A percentile compares a stretch with the other conserved stretches of the same genome.
These are phyloP conservation scores for Castanea mollissima DNA, from an alignment of 306 rosid species.

Conservation along the genomic window DNA sequence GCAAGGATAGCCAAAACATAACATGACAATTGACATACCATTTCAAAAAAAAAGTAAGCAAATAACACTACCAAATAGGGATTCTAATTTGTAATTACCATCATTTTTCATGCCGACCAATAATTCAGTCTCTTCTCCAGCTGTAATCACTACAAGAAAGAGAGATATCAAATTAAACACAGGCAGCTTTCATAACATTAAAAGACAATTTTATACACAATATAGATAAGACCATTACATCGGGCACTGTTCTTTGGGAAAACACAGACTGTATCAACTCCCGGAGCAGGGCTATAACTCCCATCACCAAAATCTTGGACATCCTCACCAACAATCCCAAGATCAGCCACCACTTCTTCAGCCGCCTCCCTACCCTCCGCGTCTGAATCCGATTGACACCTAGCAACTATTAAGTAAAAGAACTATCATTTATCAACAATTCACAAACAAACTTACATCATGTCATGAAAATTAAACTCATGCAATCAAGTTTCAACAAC, in stretches of 20 bases:
- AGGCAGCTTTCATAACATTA: background rate
- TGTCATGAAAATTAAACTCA: background rate
- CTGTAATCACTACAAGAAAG: conserved; percentile 63
- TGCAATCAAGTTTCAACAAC: background rate
- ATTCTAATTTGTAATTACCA: conserved; percentile 65
- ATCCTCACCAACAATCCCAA: conserved; percentile 77
- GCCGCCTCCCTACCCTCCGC: conserved; percentile 43
- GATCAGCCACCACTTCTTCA: conserved; percentile 60
- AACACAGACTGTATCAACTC: conserved; percentile 66
- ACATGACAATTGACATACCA: conserved; percentile 2
- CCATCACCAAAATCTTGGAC: conserved; percentile 64
- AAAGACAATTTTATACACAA: background rate
- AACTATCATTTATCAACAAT: background rate
- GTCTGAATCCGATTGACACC: conserved; percentile 59
- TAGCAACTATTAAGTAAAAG: conserved; percentile 57
- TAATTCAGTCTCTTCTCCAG: conserved; percentile 85
- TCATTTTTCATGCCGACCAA: conserved; percentile 83
- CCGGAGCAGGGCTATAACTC: conserved; percentile 64
- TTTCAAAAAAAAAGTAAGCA: background rate
- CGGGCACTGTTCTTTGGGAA: conserved; percentile 73
- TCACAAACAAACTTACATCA: background rate
- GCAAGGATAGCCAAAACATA: background rate
- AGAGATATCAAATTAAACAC: conserved; percentile 19
- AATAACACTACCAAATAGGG: background rate
- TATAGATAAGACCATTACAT: conserved; percentile 38